Evolutionary conservation across 768 basidiomycete genomes (phyloP).

Genomic region (Tremella yokohamensis): DNA sequence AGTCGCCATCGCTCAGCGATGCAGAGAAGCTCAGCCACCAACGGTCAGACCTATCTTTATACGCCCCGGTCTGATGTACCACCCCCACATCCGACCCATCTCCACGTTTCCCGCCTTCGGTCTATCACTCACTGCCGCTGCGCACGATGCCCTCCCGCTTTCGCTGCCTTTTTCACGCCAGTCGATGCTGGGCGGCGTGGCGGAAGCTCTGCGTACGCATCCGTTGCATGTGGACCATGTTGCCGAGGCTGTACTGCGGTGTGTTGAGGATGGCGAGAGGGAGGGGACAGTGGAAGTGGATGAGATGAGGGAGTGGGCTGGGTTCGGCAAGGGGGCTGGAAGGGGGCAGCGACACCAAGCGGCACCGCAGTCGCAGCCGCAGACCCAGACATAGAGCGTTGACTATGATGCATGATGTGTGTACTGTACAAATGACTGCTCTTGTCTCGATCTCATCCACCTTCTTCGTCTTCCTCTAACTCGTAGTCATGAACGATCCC

Average conservation of each 20-base stretch:
- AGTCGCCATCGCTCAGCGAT: constrained; percentile 59
- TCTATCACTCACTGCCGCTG: constrained; percentile 70
- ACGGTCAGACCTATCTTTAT: constrained; percentile 70
- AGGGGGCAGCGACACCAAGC: too few species aligned
- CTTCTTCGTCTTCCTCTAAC: too few species aligned
- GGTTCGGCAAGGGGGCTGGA: constrained; percentile 23
- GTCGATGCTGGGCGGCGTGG: constrained; percentile 54
- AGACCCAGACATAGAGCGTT: too few species aligned
- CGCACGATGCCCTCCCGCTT: constrained; percentile 59
- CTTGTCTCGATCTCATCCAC: too few species aligned
- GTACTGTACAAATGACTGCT: too few species aligned
- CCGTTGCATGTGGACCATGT: constrained; percentile 96
- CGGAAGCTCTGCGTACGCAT: constrained; percentile 74
- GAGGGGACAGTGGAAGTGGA: constrained; percentile 56
- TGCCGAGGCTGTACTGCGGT: constrained; percentile 69
- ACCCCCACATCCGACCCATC: constrained; percentile 86
- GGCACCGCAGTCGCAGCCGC: too few species aligned
- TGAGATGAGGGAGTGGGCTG: constrained; percentile 58
- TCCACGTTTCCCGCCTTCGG: constrained; percentile 78
- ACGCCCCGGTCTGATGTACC: constrained; percentile 92
- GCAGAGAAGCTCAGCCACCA: constrained; percentile 47
- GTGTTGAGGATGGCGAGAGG: constrained; percentile 56
- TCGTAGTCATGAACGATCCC: too few species aligned
- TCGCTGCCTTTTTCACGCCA: constrained; percentile 28
- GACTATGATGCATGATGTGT: too few species aligned